phyloP scores from a whole-genome alignment of 306 rosid species.

The Sesbania bispinosa region DNA sequence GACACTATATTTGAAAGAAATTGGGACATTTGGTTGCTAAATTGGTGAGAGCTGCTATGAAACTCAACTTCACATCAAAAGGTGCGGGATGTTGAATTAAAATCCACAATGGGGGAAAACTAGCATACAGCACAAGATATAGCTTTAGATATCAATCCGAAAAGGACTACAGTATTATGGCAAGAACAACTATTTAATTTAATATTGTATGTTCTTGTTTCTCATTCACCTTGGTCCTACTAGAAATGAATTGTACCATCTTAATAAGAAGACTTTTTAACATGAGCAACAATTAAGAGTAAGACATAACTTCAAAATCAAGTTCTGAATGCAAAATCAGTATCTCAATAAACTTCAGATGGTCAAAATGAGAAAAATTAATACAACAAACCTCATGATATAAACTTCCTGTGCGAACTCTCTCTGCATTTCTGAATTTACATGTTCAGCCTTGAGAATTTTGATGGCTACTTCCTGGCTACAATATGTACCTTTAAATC shows the following conservation, averaged over 20 bases:
- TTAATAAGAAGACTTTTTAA: not conserved
- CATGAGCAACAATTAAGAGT: not conserved
- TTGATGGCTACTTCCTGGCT: constrained; percentile 97
- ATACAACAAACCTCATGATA: constrained; percentile 75
- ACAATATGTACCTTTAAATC: constrained; percentile 89
- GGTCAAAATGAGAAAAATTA: constrained; percentile 1
- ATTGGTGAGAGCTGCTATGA: not conserved
- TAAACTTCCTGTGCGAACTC: constrained; percentile 95
- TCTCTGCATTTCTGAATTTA: constrained; percentile 77
- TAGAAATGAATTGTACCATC: constrained; percentile 4
- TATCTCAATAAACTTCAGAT: constrained; percentile 2
- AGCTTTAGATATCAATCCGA: not conserved
- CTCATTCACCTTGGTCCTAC: constrained; percentile 6
- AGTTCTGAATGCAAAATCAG: not conserved
- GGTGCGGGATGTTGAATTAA: not conserved
- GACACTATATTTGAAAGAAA: not conserved
- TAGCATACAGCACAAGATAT: not conserved
- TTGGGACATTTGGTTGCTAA: not conserved
- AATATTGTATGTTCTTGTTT: not conserved
- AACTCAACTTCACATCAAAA: constrained; percentile 4
- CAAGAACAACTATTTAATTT: not conserved
- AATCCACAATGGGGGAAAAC: not conserved
- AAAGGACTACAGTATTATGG: not conserved
- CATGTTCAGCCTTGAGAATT: constrained; percentile 84
- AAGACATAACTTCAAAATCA: not conserved